Base-by-base conservation (phyloP, 1,139 yeast species). In the Scheffersomyces illinoinensis region DNA sequence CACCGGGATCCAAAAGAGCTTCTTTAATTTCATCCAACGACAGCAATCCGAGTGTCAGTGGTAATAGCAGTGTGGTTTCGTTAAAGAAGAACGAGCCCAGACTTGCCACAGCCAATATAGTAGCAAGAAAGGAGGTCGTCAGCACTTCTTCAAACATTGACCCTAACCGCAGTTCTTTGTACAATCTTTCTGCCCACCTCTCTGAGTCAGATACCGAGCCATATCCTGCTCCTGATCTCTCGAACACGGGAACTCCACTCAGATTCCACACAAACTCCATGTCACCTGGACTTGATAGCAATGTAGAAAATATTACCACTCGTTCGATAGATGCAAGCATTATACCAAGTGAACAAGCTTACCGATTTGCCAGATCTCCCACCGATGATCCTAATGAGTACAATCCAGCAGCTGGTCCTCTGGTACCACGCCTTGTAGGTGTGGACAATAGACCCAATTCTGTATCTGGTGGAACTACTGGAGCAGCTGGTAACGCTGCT, bases 211-310 rank as follows among this genome's bases (percentile, higher is more conserved):
- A 62, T 18, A 43, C 55, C 10, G 68, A 64, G 5, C 65, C 59
- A 52, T 69, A 68, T 56, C 72, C 72, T 1, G 72, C 68, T 21
- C 71, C 72, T 5, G 65, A 64, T 23, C 56, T 68, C 20, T 62
- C 71, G 20, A 62, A 64, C 47, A 55, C 61, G 23, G 59, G 59
- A 24, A 65, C 71, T 1, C 71, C 70, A 5, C 18, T 39, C 20
- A 47, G 55, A 46, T n/a, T 55, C 21, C 43, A 23, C 23, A 21
- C 46, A 43, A 52, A 20, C 39, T 6, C 50, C 43, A 49, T 14
- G 47, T 46, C 46, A 52, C 56, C 39, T 52, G 52, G 50, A 49
- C 50, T 20, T n/a, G 21, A 21, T 17, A 48, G 51, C 24, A 14
- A 20, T 14, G n/a, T 14, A 14, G 51, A 48, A 48, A 48, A 21